Evolutionary conservation across 768 basidiomycete genomes (phyloP), one percentile per base, ranked within the genome.

Genomic region (Serpula lacrymans): DNA sequence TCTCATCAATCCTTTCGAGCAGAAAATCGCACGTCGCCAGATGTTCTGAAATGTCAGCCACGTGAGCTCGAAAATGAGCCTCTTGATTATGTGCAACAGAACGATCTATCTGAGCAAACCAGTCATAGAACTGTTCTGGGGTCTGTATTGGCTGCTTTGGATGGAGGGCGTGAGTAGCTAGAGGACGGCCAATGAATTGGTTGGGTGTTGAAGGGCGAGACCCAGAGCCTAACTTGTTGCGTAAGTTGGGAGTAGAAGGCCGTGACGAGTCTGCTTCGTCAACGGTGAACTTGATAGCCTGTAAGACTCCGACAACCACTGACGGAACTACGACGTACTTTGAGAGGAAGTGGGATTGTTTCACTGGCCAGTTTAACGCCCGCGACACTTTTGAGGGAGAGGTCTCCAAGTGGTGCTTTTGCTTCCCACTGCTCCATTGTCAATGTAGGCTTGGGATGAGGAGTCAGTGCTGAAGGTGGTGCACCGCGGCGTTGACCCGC

Each of bases 91-190:
- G 91, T 6, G 92, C 86, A 26, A 96, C 89, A 3, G 87, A 86
- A 12, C 86, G 75, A 49, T 96, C 93, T 39, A 99, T 82, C 28
- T 87, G 72, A 3, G 89, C 74, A 60, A 93, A 95, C 85, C 93
- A 96, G 65, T 98, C 95, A 57, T 94, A 91, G 63, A 99, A 95
- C 50, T 97, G 92, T 53, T 98, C 91, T 1, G 93, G 85, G 0
- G 92, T 95, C 47, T 85, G 78, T 27, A 98, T 82, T 4, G 88
- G 84, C 28, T 80, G 75, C 36, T 75, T 77, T 2, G 89, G 87
- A 54, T 87, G 84, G 12, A 90, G 65, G 0, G 81, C 72, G 53
- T 85, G 78, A 6, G 64, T 54, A 10, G 55, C 29, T 10, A 42
- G 36, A 3, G 57, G 45, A 41, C 54, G 60, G 33, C 47, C 37